Base-by-base conservation (phyloP, 768 basidiomycete species). In the Lactifluus echinatus region DNA sequence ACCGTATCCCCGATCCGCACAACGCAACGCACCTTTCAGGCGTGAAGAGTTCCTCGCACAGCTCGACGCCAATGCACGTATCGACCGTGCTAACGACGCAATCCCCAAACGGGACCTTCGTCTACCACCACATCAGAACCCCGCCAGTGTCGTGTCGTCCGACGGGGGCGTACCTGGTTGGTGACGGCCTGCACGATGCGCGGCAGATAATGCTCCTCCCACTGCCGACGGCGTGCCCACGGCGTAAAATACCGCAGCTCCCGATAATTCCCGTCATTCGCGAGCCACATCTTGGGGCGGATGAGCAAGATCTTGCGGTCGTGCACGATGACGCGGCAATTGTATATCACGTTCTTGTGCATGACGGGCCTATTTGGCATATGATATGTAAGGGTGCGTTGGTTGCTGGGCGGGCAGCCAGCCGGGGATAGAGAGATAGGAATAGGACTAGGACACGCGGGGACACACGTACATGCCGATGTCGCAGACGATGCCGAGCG, bases 251-350 rank as follows among this genome's bases (percentile, higher is more conserved):
- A 90, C 14, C 88, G 65, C 44, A 73, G 62, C 71, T 78, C 76
- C 63, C 96, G 87, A 70, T 99, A 99, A 67, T 98, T 98, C 3
- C 96, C 96, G 65, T 96, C 93, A 67, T 98, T 98, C 1, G 96
- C 96, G 44, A 99, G 77, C 96, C 96, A 99, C 94, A 99, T 94
- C 75, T 98, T 99, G 0, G 96, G 96, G 23, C 96, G 84, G 62
- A 99, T 98, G 61, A 97, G 82, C 1, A 97, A 72, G 58, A 99
- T 93, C 72, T 90, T 80, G 54, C 82, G 78, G 71, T 93, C 78
- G 67, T 92, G 80, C 42, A 94, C 82, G 68, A 98, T 85, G 34
- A 98, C 77, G 19, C 96, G 86, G 69, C 93, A 96, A 67, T 99
- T 99, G 74, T 97, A 98, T 62, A 87, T 94, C 46, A 93, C 93